A percentile compares a stretch with the other conserved stretches of the same genome.
phyloP scores from a whole-genome alignment of 331 rosid species.

The Rosa hybrid region DNA sequence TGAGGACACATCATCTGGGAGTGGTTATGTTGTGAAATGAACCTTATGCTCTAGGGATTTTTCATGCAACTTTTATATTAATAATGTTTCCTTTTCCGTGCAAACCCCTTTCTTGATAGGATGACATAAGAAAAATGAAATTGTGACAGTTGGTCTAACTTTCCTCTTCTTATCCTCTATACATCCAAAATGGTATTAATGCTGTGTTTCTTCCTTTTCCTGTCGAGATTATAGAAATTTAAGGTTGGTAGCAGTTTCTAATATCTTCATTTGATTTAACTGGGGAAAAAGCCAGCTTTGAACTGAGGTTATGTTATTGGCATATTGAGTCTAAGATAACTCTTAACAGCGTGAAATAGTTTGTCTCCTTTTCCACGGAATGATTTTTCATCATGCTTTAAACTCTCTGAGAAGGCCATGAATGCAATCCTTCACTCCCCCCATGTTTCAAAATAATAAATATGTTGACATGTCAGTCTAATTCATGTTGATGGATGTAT shows the following conservation, averaged over 20 bases:
- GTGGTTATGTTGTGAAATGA: not conserved
- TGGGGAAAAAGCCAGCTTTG: not conserved
- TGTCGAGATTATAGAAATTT: not conserved
- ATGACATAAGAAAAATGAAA: not conserved
- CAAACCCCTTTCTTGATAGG: not conserved
- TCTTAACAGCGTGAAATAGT: not conserved
- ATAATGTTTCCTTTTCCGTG: not conserved
- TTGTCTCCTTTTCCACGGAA: not conserved
- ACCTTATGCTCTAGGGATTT: not conserved
- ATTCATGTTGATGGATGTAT: conserved; percentile 36
- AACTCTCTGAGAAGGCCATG: conserved; percentile 4
- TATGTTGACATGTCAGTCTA: conserved; percentile 22
- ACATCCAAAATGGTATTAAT: not conserved
- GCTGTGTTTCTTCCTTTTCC: conserved; percentile 7
- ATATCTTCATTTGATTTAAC: not conserved
- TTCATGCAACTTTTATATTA: not conserved
- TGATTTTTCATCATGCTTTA: not conserved
- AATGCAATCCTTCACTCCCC: conserved; percentile 3
- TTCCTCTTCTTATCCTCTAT: not conserved
- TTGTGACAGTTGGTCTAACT: not conserved
- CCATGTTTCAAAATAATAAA: not conserved
- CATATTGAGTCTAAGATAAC: not conserved
- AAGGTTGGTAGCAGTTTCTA: not conserved
- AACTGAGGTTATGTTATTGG: not conserved
- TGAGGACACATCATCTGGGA: not conserved